These are phyloP conservation scores for Penicillium bialowiezense DNA, from an alignment of 495 filamentous ascomycete genomes.

Conservation along the genomic window DNA sequence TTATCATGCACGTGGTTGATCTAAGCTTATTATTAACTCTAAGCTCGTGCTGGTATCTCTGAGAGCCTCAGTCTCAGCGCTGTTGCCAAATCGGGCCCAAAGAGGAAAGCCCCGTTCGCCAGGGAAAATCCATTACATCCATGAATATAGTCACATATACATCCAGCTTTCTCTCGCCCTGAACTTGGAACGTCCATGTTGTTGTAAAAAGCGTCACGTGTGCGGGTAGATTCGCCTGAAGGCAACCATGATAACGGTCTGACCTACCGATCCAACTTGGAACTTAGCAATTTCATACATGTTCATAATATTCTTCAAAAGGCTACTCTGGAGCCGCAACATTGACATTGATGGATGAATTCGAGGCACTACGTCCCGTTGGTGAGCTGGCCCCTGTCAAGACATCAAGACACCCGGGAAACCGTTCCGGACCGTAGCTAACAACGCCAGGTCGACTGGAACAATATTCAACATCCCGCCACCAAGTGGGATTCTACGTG, in stretches of 20 bases:
- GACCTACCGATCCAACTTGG: too few relatives aligned
- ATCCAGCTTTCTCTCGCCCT: not conserved
- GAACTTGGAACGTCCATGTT: not conserved
- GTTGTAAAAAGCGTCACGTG: conserved; percentile 1
- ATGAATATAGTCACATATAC: too few relatives aligned
- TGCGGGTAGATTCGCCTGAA: not conserved
- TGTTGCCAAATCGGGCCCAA: too few relatives aligned
- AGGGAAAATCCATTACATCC: too few relatives aligned
- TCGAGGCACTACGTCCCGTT: conserved; percentile 27
- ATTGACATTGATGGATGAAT: conserved; percentile 16
- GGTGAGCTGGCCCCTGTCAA: conserved; percentile 18
- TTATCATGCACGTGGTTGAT: too few relatives aligned
- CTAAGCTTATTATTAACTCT: too few relatives aligned
- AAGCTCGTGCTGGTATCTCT: too few relatives aligned
- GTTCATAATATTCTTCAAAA: too few relatives aligned
- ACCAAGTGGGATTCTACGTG: conserved; percentile 42
- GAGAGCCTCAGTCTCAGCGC: too few relatives aligned
- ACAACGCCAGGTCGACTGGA: conserved; percentile 35
- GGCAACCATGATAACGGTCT: not conserved
- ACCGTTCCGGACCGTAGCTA: not conserved
- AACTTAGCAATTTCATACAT: too few relatives aligned
- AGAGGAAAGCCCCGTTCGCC: too few relatives aligned
- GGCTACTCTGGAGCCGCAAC: not conserved
- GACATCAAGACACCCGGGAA: not conserved
- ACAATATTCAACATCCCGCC: conserved; percentile 41